Evolutionary conservation across 305 asterid species (phyloP).

Genomic region (Ajuga reptans): DNA sequence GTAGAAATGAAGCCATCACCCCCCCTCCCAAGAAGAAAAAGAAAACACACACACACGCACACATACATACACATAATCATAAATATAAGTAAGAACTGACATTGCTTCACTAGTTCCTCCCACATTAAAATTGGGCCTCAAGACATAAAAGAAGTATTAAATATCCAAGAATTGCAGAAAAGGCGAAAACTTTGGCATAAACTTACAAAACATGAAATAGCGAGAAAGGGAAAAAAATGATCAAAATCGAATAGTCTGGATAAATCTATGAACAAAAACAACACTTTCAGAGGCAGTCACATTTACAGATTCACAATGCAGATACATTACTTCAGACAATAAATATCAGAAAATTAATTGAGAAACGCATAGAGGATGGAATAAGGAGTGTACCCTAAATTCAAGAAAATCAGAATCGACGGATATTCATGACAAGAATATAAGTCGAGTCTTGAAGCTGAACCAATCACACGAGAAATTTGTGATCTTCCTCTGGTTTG

Average conservation of each 20-base stretch:
- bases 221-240: too few species aligned
- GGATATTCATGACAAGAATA: background rate
- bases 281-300: background rate
- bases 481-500: background rate
- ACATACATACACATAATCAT: too few species aligned
- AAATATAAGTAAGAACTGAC: too few species aligned
- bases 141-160: background rate
- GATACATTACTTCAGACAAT: background rate
- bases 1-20: too few species aligned
- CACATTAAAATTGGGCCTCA: too few species aligned
- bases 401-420: background rate
- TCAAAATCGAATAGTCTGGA: too few species aligned
- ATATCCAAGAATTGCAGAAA: background rate
- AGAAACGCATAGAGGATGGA: too few species aligned
- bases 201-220: background rate
- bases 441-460: too few species aligned
- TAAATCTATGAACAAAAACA: too few species aligned
- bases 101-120: too few species aligned
- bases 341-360: background rate
- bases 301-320: background rate
- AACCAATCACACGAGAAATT: background rate
- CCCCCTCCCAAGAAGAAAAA: too few species aligned
- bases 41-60: too few species aligned
- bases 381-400: conserved; percentile 13
- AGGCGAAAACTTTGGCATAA: background rate